Percentiles rank a stretch among this genome's conserved stretches.
phyloP scores from a whole-genome alignment of 148 eudicot genomes.

The Simmondsia chinensis region DNA sequence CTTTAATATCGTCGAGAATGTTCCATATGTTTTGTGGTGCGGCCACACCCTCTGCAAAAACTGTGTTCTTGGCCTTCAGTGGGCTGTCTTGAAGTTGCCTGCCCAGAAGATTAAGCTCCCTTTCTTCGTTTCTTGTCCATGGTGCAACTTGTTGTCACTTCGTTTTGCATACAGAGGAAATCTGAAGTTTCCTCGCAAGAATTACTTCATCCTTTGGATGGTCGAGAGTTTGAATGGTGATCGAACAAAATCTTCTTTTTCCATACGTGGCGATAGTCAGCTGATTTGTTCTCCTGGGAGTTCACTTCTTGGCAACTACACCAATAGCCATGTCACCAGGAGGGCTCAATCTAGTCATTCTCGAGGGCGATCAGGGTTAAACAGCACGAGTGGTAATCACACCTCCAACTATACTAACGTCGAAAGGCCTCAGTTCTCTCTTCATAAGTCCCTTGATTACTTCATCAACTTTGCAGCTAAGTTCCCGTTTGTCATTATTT shows the following conservation, averaged over 20 bases:
- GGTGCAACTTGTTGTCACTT: constrained; percentile 54
- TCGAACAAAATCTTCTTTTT: constrained; percentile 32
- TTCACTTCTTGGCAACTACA: constrained; percentile 20
- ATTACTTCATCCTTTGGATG: constrained; percentile 84
- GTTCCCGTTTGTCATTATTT: constrained; percentile 33
- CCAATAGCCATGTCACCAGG: constrained; percentile 10
- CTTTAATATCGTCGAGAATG: constrained; percentile 48
- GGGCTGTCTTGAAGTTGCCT: constrained; percentile 43
- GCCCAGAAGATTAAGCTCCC: constrained; percentile 52
- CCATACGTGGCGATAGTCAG: constrained; percentile 26
- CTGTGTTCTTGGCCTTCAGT: constrained; percentile 52
- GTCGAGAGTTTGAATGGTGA: constrained; percentile 70
- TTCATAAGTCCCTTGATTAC: constrained; percentile 34
- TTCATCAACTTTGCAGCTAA: constrained; percentile 31
- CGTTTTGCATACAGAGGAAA: constrained; percentile 47
- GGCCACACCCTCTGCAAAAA: constrained; percentile 78
- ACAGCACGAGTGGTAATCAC: constrained; percentile 5
- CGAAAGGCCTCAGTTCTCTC: constrained; percentile 28
- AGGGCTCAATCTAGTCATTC: constrained; percentile 13
- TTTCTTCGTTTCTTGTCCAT: constrained; percentile 60
- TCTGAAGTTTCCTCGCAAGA: constrained; percentile 59
- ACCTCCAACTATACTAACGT: constrained; percentile 6
- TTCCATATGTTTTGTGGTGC: constrained; percentile 69
- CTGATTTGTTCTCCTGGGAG: constrained; percentile 33
- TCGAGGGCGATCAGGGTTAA: constrained; percentile 10